Evolutionary conservation across 768 basidiomycete species (phyloP), one percentile per base, ranked within the genome.

Genomic region (Neoboletus subvelutipes): DNA sequence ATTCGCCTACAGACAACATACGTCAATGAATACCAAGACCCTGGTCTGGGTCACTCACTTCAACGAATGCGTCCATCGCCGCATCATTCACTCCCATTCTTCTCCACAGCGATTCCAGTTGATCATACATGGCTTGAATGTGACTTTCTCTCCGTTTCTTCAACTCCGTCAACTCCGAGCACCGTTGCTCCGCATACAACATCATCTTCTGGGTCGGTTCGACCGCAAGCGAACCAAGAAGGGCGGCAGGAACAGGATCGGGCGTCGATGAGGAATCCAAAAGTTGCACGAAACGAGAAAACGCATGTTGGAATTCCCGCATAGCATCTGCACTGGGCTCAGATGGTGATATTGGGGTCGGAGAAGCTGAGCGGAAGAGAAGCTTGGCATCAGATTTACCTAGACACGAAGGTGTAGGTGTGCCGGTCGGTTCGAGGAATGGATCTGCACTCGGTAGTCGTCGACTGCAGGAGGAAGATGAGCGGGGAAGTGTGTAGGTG

Each of bases 51-150:
- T 15, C 15, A 58, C 70, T 58, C 17, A 78, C 79, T 57, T 98
- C 93, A 0, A 98, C 89, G 66, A 99, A 99, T n/a, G 80, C 83
- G 64, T 98, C 93, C 83, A 94, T 93, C 45, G 87, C 88, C 1
- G 72, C 74, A 47, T 94, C 90, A 1, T 80, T 71, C 5, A 96
- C 85, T 15, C 92, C 94, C 56, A 98, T 79, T 54, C 94, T 76
- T 56, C 80, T 81, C 96, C 96, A 99, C 4, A 98, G 80, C 0
- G 85, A 85, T 69, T 96, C 95, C 1, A 99, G 80, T 60, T 93
- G 86, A 71, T 98, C 94, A 67, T 94, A 99, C 79, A 98, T 88
- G 0, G 86, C 81, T 70, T 99, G 96, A 31, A 99, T 98, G 61
- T 87, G 85, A 1, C 82, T 75, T 65, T 96, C 94, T 13, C 94